These are phyloP conservation scores for Plasmodium chabaudi DNA, from an alignment of 169 alveolate genomes.

Conservation along the genomic window DNA sequence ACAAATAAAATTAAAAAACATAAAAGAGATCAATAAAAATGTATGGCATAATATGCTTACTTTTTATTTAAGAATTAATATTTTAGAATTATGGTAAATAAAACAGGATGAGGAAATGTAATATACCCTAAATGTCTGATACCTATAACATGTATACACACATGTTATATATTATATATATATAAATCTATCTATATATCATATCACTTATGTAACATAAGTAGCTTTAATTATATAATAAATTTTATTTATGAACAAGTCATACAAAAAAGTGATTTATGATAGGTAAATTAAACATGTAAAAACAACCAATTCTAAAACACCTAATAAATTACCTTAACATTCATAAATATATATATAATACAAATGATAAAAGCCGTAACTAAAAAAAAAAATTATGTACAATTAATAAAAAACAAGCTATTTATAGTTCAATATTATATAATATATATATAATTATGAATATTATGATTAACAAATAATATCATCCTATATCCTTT, in stretches of 20 bases:
- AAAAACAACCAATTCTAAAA: conserved; percentile 18
- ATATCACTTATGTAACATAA: conserved; percentile 4
- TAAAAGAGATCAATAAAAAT: conserved; percentile 7
- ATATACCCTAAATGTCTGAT: neutral
- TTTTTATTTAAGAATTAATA: conserved; percentile 24
- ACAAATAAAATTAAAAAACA: neutral
- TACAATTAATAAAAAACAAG: conserved; percentile 21
- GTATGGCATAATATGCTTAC: conserved; percentile 8
- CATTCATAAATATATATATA: conserved; percentile 46
- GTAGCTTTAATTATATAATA: conserved; percentile 9
- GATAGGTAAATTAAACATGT: neutral
- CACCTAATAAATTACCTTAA: conserved; percentile 28
- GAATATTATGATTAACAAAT: conserved; percentile 7
- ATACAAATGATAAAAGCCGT: neutral
- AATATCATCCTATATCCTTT: conserved; percentile 38
- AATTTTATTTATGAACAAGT: conserved; percentile 20
- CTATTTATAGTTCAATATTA: conserved; percentile 10
- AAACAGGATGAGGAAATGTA: conserved; percentile 1
- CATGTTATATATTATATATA: neutral
- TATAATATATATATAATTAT: conserved; percentile 1
- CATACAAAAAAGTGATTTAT: conserved; percentile 19
- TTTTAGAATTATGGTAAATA: conserved; percentile 17
- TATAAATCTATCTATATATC: neutral
- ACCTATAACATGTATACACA: neutral
- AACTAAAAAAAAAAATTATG: conserved; percentile 26